phyloP scores from a whole-genome alignment of 2,329 filamentous ascomycete genomes.

The Stylonectria norvegica region DNA sequence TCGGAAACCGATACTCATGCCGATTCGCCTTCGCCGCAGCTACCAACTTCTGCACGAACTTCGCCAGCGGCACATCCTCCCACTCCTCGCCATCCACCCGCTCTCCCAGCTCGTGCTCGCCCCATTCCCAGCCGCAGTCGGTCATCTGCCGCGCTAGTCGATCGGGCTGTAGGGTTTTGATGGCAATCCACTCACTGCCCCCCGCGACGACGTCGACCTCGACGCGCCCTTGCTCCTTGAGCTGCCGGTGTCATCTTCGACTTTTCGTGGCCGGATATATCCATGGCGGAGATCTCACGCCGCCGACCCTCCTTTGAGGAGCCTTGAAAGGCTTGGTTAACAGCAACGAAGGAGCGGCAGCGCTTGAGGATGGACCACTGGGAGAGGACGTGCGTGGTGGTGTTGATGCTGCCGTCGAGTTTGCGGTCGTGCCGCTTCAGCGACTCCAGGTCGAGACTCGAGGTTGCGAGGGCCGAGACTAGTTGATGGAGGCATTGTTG shows the following conservation, averaged over 20 bases:
- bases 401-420: constrained; percentile 24
- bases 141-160: constrained; percentile 39
- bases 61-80: constrained; percentile 33
- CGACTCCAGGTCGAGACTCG: constrained; percentile 7
- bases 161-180: constrained; percentile 30
- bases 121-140: constrained; percentile 42
- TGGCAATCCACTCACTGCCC: constrained; percentile 34
- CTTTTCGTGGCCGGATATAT: constrained; percentile 24
- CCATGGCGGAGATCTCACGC: constrained; percentile 20
- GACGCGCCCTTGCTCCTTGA: constrained; percentile 34
- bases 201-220: constrained; percentile 36
- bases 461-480: constrained; percentile 8
- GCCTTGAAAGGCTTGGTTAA: constrained; percentile 34
- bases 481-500: constrained; percentile 10
- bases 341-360: constrained; percentile 28
- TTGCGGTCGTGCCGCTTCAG: constrained; percentile 6
- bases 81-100: constrained; percentile 33
- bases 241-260: constrained; percentile 27
- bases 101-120: constrained; percentile 31
- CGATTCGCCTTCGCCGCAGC: constrained; percentile 36
- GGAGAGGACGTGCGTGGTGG: constrained; percentile 17
- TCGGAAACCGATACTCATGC: constrained; percentile 36
- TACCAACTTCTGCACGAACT: constrained; percentile 32
- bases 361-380: constrained; percentile 35
- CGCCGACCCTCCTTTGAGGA: constrained; percentile 26